Base-by-base conservation (phyloP, 208 protist species). In the Acanthamoeba culbertsoni region DNA sequence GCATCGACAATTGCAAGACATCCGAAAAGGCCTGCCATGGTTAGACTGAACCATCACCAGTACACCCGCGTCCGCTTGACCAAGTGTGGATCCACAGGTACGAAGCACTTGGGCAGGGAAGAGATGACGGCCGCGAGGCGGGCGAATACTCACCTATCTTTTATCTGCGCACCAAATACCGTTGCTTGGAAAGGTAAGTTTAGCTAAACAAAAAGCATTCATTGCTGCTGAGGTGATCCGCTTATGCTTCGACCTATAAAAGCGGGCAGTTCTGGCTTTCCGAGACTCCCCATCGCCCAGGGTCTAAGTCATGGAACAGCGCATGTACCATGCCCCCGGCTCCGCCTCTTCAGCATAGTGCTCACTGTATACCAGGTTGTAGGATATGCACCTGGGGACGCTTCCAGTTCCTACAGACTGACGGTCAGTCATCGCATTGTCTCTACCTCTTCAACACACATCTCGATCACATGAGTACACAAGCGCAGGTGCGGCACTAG, bases 361-460 rank as follows among this genome's bases (percentile, higher is more conserved):
- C 23, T 14, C 51, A 59, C 35, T 79, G 18, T 55, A 8, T 55
- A 6, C 23, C 68, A 79, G 68, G 68, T n/a, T 79, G 68, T n/a
- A 33, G 68, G 2, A 28, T 79, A 7, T 79, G 68, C 42, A 79
- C 68, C 31, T 79, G 68, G 68, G 68, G 37, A 2, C 68, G 68
- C 33, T 79, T 79, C 68, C 18, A 43, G 35, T 33, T 10, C n/a
- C 37, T 48, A 40, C 18, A 20, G 23, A 16, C 0, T 0, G 42
- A 79, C n/a, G n/a, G n/a, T 8, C 20, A 79, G 20, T 14, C 68
- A 26, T 7, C 0, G n/a, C n/a, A n/a, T n/a, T n/a, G n/a, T 31
- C 42, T 79, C 14, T 79, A 79, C 68, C 8, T 79, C 33, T 79
- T 79, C 68, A 79, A 79, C 68, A 79, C 68, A 3, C 68, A 79